phyloP scores from a whole-genome alignment of 2,329 filamentous ascomycete species.

The Chaetomiaceae sp. region DNA sequence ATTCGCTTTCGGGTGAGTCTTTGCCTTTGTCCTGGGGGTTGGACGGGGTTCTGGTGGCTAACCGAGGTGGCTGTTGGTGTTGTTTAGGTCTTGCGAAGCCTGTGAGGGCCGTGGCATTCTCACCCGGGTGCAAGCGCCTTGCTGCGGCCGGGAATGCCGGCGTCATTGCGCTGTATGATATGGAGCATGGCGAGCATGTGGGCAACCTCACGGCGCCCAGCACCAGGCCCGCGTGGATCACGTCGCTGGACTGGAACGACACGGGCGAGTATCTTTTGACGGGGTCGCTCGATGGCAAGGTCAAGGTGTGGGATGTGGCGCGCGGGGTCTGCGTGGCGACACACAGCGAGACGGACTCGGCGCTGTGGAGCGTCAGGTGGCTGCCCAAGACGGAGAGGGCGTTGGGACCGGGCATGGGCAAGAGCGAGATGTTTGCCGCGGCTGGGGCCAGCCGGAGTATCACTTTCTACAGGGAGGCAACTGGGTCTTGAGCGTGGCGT shows the following conservation, averaged over 20 bases:
- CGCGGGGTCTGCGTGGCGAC: conserved; percentile 81
- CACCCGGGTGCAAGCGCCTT: conserved; percentile 74
- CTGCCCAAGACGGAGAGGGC: conserved; percentile 61
- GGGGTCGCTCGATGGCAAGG: conserved; percentile 86
- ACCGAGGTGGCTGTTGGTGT: conserved; percentile 1
- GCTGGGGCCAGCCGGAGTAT: conserved; percentile 72
- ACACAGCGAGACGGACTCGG: conserved; percentile 82
- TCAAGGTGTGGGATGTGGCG: conserved; percentile 93
- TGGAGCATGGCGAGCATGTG: conserved; percentile 86
- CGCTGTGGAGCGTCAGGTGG: conserved; percentile 81
- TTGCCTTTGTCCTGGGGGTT: not conserved
- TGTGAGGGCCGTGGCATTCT: conserved; percentile 81
- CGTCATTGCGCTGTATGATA: conserved; percentile 88
- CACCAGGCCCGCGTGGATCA: conserved; percentile 65
- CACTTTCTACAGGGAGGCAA: conserved; percentile 80
- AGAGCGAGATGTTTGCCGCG: conserved; percentile 69
- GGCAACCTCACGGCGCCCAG: conserved; percentile 59
- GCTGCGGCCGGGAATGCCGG: conserved; percentile 87
- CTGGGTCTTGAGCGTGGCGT: conserved; percentile 39
- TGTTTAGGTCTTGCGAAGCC: conserved; percentile 72
- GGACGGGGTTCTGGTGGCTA: not conserved
- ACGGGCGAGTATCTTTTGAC: conserved; percentile 89
- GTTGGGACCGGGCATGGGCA: conserved; percentile 33
- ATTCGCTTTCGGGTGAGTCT: conserved; percentile 70
- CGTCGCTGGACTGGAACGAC: conserved; percentile 86